phyloP scores from a whole-genome alignment of 805 yeast species.

The Naumovozyma baii region DNA sequence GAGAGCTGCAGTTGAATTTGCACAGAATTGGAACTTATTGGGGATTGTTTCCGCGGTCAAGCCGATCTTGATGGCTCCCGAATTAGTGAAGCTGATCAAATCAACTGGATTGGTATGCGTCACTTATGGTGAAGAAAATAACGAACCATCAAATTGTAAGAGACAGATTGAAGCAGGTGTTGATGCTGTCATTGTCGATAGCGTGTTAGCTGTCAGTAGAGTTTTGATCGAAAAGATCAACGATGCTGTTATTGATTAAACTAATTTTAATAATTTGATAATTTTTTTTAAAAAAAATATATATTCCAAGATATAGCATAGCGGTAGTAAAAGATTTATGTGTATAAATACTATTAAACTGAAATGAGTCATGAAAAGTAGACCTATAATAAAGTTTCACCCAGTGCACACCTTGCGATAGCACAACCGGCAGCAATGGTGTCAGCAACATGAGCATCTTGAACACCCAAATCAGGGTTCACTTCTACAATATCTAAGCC shows the following conservation, averaged over 20 bases:
- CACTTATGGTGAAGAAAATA: constrained; percentile 79
- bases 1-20: constrained; percentile 85
- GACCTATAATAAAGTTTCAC: constrained; percentile 66
- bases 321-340: too few relatives aligned
- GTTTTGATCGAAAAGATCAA: constrained; percentile 40
- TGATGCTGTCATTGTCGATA: constrained; percentile 96
- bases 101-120: constrained; percentile 87
- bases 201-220: constrained; percentile 84
- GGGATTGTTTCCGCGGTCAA: constrained; percentile 88
- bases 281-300: too few relatives aligned
- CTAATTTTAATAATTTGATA: too few relatives aligned
- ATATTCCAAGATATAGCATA: too few relatives aligned
- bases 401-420: constrained; percentile 85
- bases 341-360: too few relatives aligned
- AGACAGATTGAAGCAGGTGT: constrained; percentile 89
- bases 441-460: constrained; percentile 64
- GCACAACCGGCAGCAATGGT: constrained; percentile 88
- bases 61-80: constrained; percentile 80
- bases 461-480: constrained; percentile 79
- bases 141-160: constrained; percentile 73
- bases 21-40: constrained; percentile 79
- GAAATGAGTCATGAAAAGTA: too few relatives aligned
- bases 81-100: constrained; percentile 85
- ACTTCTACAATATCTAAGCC: constrained; percentile 91
- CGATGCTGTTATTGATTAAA: neutral